Conservation (phyloP, 148 eudicot species). For the Cornus florida region DNA sequence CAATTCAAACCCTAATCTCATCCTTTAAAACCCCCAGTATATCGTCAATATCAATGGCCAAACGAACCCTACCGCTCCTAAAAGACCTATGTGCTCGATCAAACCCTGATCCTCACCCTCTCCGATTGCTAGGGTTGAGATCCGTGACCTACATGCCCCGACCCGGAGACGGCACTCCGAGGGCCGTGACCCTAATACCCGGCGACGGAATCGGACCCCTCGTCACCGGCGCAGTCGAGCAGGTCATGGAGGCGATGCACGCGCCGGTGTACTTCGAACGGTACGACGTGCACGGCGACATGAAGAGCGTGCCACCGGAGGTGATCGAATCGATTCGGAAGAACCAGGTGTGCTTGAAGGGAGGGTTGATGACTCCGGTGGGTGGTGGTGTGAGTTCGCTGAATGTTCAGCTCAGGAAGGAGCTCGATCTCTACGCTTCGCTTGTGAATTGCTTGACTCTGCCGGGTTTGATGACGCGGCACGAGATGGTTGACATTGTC, state of each 20-base stretch:
- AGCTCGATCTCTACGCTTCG: constrained; percentile 8
- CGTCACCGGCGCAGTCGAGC: constrained; percentile 11
- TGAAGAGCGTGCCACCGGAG: background rate
- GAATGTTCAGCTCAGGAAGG: constrained; percentile 9
- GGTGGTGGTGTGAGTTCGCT: constrained; percentile 10
- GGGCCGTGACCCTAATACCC: constrained; percentile 2
- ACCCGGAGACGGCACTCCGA: constrained; percentile 10
- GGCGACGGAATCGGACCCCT: constrained; percentile 17
- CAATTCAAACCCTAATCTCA: too few relatives aligned
- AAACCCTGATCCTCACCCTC: background rate
- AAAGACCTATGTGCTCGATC: background rate
- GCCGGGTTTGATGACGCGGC: background rate
- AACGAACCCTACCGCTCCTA: background rate
- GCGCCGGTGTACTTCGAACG: constrained; percentile 13
- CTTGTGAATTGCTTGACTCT: constrained; percentile 6
- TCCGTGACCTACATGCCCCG: constrained; percentile 14
- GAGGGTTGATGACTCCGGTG: constrained; percentile 3
- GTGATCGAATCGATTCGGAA: constrained; percentile 3
- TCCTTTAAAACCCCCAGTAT: too few relatives aligned
- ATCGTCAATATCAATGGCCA: background rate
- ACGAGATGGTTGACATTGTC: constrained; percentile 7
- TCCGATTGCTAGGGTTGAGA: background rate
- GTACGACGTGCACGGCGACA: constrained; percentile 8
- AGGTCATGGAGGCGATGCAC: constrained; percentile 14
- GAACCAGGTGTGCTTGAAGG: constrained; percentile 16